Base-by-base conservation (phyloP, 2,329 filamentous ascomycete species). In the Calcarisporium arbuscula region DNA sequence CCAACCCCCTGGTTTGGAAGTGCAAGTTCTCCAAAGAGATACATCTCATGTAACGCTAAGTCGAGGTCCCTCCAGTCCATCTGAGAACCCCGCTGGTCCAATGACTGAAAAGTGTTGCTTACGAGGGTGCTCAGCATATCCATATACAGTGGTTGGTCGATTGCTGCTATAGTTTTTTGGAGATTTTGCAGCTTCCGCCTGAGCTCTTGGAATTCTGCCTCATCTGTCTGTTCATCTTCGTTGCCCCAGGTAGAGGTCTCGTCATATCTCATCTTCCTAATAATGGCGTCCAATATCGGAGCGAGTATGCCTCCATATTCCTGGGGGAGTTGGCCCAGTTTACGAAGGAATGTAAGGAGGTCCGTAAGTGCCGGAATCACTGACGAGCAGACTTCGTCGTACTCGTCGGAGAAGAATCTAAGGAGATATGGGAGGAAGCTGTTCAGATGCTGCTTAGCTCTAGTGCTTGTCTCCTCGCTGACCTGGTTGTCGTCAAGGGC, bases 21-120 rank as follows among this genome's bases (percentile, higher is more conserved):
- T n/a, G 89, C 88, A 46, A 96, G 72, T 56, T 98, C 92, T 40
- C 92, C 92, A 59, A 98, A 95, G 26, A 95, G 67, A 54, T 83
- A 94, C 82, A 98, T 94, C 62, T 98, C 90, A 54, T 96, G 79
- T 34, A 98, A 67, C 15, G 94, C 90, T 34, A 98, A 70, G 56
- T 98, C 92, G 21, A 98, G 70, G 56, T 98, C 92, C 47, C 90
- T 78, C 92, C 92, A 98, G 58, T 94, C 86, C 61, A 95, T 75
- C 42, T 80, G 79, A 4, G 75, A 71, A 10, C 82, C 82, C 46
- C 79, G 77, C 46, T 85, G 77, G 38, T 85, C 80, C 30, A 95
- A 67, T n/a, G 73, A 82, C 47, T 83, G 77, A 56, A 98, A 92
- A 0, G 88, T 94, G 33, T 77, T 84, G 26, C 79, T 85, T n/a